Base-by-base conservation (phyloP, 2,329 filamentous ascomycete species). In the Colletotrichum sp. region DNA sequence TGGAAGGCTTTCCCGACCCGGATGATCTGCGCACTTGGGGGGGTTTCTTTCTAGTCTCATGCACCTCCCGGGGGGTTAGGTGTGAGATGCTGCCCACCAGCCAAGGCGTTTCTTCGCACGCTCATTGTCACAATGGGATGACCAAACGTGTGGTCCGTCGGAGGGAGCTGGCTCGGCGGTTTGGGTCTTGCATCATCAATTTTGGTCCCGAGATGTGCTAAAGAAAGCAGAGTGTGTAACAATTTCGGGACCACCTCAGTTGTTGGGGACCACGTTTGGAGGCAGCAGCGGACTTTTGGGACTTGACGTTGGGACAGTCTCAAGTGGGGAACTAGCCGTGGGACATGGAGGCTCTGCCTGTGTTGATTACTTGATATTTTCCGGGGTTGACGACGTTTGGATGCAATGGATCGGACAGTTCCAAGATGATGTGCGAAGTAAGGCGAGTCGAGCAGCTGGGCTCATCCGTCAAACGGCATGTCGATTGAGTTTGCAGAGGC, bases 281-380 rank as follows among this genome's bases (percentile, higher is more conserved):
- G 12, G 49, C 24, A 13, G 6, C 26, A 32, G n/a, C 30, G 30
- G 21, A 62, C n/a, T 52, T 49, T 52, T 18, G 28, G n/a, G 32
- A 55, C 55, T 62, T 64, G 72, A 75, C 69, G 72, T 75, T 72
- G 69, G 63, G 69, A 75, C 72, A 68, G 62, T 72, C 62, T 72
- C 69, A 63, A 13, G 72, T 75, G 72, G 72, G 32, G 72, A 72
- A 21, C 32, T 21, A 30, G 52, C 64, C 55, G n/a, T 36, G 32
- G 30, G 30, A 32, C 13, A 26, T 39, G 26, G 72, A 75, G 72
- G 72, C 72, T 75, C 72, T 72, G 72, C 68, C 66, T 65, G 59
- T 59, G 32, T 62, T 49, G 69, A 36, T 67, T 68, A 72, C 30
- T 44, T 49, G 36, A 52, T 57, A 32, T 24, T 36, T 59, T 49